Conservation (phyloP, 73 alveolate genomes). For the Paramecium sonneborni region DNA sequence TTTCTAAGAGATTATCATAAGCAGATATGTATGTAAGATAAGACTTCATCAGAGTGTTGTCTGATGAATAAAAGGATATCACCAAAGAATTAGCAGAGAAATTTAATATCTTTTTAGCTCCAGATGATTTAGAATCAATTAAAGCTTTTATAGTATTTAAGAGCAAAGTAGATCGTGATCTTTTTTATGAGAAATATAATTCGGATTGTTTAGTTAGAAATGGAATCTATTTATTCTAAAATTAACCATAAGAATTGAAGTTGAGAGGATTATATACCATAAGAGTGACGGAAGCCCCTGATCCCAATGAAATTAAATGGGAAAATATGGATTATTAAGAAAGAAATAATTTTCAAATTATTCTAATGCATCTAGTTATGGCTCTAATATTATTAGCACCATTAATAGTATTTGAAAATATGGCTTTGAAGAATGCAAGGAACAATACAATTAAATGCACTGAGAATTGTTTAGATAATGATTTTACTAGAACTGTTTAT, state of each 20-base stretch:
- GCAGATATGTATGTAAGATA: conserved; percentile 35
- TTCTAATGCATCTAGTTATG: not conserved
- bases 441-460: not conserved
- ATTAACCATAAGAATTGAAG: conserved; percentile 9
- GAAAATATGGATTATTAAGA: conserved; percentile 43
- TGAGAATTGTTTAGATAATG: not conserved
- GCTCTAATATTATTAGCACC: not conserved
- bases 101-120: conserved; percentile 44
- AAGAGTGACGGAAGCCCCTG: conserved; percentile 40
- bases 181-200: conserved; percentile 35
- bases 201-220: not conserved
- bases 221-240: not conserved
- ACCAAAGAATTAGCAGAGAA: not conserved
- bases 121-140: conserved; percentile 51
- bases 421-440: not conserved
- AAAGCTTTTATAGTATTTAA: conserved; percentile 30
- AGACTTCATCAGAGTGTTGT: conserved; percentile 21
- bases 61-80: not conserved
- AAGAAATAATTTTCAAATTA: not conserved
- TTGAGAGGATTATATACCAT: conserved; percentile 16
- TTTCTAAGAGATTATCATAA: not conserved
- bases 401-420: not conserved
- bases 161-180: conserved; percentile 11
- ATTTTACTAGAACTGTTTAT: not conserved
- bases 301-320: conserved; percentile 44